Conservation (phyloP, 768 basidiomycete genomes). For the Astraeus odoratus region DNA sequence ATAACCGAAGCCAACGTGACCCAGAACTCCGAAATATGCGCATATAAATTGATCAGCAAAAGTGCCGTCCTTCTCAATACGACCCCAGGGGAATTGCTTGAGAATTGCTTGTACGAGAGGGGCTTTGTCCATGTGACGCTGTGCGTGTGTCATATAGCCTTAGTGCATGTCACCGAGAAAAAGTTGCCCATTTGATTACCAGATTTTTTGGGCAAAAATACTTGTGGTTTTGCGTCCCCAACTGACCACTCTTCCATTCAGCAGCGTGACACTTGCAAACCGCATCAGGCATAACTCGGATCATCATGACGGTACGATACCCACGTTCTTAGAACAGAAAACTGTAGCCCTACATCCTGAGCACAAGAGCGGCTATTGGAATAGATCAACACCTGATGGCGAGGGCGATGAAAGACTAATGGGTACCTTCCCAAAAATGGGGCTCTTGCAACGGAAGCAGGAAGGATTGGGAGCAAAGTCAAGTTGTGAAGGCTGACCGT, state of each 20-base stretch:
- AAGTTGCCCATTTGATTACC: constrained; percentile 13
- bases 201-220: constrained; percentile 29
- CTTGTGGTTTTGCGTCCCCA: constrained; percentile 27
- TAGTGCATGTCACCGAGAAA: neutral
- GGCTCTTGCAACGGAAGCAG: constrained; percentile 18
- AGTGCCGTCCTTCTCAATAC: constrained; percentile 35
- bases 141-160: neutral
- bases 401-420: neutral
- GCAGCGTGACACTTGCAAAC: constrained; percentile 28
- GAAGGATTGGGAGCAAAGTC: constrained; percentile 19
- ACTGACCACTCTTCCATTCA: constrained; percentile 28
- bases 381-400: constrained; percentile 1
- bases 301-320: neutral
- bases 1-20: constrained; percentile 33
- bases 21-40: constrained; percentile 32
- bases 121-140: constrained; percentile 34
- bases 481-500: constrained; percentile 22
- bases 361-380: constrained; percentile 21
- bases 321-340: constrained; percentile 25
- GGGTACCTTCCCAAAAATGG: constrained; percentile 17
- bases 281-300: constrained; percentile 3
- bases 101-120: constrained; percentile 27
- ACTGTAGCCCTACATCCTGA: constrained; percentile 23
- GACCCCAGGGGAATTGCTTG: constrained; percentile 37
- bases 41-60: constrained; percentile 29